These are phyloP conservation scores for Sclerotinia sclerotiorum DNA, from an alignment of 2,329 filamentous ascomycete genomes.

Conservation along the genomic window DNA sequence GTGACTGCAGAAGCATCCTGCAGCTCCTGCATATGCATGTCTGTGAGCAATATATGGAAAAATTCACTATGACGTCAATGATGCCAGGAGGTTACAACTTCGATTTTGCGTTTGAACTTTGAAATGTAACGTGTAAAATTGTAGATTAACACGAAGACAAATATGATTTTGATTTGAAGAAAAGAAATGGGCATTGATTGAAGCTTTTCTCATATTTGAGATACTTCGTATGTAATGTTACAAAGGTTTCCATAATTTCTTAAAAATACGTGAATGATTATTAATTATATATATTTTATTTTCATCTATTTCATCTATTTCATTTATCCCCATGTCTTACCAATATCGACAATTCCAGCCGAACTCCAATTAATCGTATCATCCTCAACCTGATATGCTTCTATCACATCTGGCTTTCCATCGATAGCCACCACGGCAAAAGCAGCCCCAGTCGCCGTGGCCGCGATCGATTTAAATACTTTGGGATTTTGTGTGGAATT, in stretches of 20 bases:
- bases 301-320: neutral
- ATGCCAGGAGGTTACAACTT: neutral
- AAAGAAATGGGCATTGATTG: neutral
- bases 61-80: neutral
- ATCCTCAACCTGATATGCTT: conserved; percentile 3
- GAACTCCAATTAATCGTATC: conserved; percentile 15
- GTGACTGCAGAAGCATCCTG: neutral
- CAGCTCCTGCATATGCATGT: neutral
- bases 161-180: neutral
- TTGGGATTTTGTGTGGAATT: conserved; percentile 24
- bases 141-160: too few relatives aligned
- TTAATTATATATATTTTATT: neutral
- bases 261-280: neutral
- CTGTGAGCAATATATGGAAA: neutral
- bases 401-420: conserved; percentile 1
- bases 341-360: conserved; percentile 22
- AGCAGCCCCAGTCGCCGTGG: conserved; percentile 25
- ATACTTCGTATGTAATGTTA: neutral
- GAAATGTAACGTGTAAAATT: neutral
- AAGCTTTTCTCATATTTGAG: neutral
- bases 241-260: neutral
- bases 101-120: too few relatives aligned
- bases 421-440: conserved; percentile 23
- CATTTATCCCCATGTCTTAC: conserved; percentile 19
- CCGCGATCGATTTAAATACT: conserved; percentile 23